Percentiles rank a stretch among this genome's conserved stretches.
These are phyloP conservation scores for Scheffersomyces spartinae DNA, from an alignment of 805 yeast genomes.

Conservation along the genomic window DNA sequence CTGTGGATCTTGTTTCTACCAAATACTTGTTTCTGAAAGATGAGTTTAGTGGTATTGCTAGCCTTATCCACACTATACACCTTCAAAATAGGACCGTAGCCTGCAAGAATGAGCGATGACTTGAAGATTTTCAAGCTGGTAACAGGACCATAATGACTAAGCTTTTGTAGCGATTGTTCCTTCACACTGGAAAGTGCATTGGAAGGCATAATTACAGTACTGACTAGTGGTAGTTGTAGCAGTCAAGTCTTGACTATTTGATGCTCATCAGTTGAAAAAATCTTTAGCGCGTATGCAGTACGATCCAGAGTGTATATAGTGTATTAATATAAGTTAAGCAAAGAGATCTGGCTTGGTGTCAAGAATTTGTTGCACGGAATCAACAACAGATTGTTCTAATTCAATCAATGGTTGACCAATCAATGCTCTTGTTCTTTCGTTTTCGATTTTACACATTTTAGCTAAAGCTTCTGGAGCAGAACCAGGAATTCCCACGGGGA, in stretches of 20 bases:
- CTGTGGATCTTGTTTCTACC: conserved; percentile 75
- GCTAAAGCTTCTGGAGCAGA: conserved; percentile 8
- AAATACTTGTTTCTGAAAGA: conserved; percentile 39
- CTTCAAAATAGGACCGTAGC: conserved; percentile 60
- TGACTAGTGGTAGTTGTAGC: no score
- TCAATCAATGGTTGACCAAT: conserved; percentile 18
- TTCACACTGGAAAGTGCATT: no score
- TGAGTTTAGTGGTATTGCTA: conserved; percentile 15
- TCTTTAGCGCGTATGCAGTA: no score
- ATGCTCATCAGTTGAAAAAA: no score
- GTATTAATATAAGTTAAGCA: no score
- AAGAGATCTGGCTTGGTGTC: no score
- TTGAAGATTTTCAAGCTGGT: conserved; percentile 43
- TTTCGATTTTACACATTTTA: conserved; percentile 11
- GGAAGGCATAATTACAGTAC: no score
- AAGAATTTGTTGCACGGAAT: conserved; percentile 19
- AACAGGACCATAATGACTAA: conserved; percentile 63
- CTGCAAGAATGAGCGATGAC: conserved; percentile 34
- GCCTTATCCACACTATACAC: conserved; percentile 32
- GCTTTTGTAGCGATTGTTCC: no score
- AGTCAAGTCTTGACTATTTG: no score
- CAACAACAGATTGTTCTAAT: conserved; percentile 17
- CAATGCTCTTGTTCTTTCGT: conserved; percentile 13
- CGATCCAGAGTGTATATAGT: no score
- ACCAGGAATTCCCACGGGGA: conserved; percentile 24